Conservation (phyloP, 1,284 basidiomycete species). For the Phellinidium pouzarii region DNA sequence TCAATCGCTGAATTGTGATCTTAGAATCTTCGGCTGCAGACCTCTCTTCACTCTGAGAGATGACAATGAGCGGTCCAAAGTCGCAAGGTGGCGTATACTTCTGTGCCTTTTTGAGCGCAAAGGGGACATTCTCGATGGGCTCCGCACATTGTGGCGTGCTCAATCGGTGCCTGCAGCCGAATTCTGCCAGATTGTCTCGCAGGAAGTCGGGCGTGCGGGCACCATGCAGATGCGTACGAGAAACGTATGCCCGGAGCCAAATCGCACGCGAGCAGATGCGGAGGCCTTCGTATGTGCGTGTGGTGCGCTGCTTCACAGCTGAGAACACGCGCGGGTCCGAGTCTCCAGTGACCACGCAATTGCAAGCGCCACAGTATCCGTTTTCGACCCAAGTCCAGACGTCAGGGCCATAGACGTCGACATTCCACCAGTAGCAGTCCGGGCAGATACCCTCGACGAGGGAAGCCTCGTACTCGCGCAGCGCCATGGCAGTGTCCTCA, state of each 20-base stretch:
- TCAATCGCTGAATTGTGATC: conserved; percentile 4
- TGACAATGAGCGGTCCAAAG: conserved; percentile 12
- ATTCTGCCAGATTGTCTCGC: conserved; percentile 1
- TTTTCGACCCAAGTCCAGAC: conserved; percentile 37
- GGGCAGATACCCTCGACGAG: conserved; percentile 37
- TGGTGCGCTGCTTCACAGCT: conserved; percentile 6
- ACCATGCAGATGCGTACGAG: conserved; percentile 7
- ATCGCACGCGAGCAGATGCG: conserved; percentile 15
- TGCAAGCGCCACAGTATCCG: conserved; percentile 18
- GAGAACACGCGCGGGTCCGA: conserved; percentile 11
- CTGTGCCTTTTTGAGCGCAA: conserved; percentile 6
- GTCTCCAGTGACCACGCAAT: conserved; percentile 17
- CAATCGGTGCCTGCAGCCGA: conserved; percentile 11
- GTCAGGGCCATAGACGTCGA: conserved; percentile 41
- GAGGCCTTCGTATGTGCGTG: conserved; percentile 4
- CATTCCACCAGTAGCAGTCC: conserved; percentile 40
- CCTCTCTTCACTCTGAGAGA: conserved; percentile 1
- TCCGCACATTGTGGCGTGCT: neutral
- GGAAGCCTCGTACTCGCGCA: conserved; percentile 34
- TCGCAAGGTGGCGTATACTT: conserved; percentile 7
- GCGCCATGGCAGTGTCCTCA: conserved; percentile 30
- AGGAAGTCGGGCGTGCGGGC: neutral
- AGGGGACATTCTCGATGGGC: neutral
- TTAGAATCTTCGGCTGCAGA: conserved; percentile 2
- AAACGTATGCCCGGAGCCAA: conserved; percentile 20